Conservation (phyloP, 495 filamentous ascomycete genomes). For the Darksidea phi region DNA sequence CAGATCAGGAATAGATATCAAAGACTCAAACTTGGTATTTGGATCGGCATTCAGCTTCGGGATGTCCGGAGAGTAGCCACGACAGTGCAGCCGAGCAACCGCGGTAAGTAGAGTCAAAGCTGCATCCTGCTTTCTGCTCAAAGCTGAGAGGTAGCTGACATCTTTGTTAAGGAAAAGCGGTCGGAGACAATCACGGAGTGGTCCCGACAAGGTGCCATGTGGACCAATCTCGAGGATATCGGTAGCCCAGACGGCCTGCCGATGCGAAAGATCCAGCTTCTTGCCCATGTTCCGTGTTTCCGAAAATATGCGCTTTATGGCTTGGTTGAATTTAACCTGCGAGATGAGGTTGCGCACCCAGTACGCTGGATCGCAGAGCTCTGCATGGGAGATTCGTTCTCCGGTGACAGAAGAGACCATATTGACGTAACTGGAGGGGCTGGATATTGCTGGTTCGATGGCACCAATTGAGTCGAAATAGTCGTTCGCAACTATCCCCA, state of each 20-base stretch:
- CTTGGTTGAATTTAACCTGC: conserved; percentile 46
- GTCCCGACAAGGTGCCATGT: conserved; percentile 60
- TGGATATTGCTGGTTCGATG: conserved; percentile 28
- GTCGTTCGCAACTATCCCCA: conserved; percentile 46
- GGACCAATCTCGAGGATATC: conserved; percentile 60
- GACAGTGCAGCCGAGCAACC: neutral
- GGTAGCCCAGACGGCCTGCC: conserved; percentile 35
- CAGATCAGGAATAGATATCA: neutral
- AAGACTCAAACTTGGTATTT: neutral
- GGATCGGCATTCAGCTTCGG: neutral
- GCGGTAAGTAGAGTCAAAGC: neutral
- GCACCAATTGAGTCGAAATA: conserved; percentile 46
- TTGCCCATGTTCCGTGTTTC: conserved; percentile 33
- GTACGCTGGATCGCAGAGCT: conserved; percentile 31
- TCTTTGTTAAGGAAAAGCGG: neutral
- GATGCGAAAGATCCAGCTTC: conserved; percentile 50
- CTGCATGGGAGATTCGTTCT: conserved; percentile 2
- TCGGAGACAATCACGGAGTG: conserved; percentile 39
- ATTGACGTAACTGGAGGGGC: conserved; percentile 5
- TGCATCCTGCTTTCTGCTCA: neutral
- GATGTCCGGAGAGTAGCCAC: neutral
- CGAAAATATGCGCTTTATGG: conserved; percentile 3
- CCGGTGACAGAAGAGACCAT: conserved; percentile 50
- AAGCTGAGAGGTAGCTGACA: conserved; percentile 3
- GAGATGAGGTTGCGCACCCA: conserved; percentile 51